Evolutionary conservation across 805 yeast genomes (phyloP), one percentile per base, ranked within the genome.

Genomic region (Citeromyces matritensis): DNA sequence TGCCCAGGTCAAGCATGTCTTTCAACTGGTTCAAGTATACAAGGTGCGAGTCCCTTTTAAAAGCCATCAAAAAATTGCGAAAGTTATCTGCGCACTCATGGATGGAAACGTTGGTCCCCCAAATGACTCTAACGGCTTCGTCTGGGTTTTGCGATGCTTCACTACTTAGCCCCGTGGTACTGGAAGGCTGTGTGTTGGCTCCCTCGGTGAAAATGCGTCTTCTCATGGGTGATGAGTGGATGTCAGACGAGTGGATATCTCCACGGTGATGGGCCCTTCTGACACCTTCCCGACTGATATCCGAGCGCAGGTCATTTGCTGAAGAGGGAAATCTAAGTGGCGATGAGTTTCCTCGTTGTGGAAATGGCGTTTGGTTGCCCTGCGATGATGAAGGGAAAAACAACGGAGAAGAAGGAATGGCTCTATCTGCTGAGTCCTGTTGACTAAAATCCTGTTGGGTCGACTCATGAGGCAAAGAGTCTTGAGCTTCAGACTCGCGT

Each of bases 31-130:
- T 72, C 33, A 82, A 73, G 49, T 91, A 91, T 43, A 70, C 75
- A 12, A 78, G 51, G 30, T 70, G 74, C 43, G 82, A 83, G 43
- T 83, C 95, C 55, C 67, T 58, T 49, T 84, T 81, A 62, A 85
- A 91, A 15, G 78, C 70, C 76, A 80, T 75, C 43, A 91, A 57
- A 42, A 91, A 91, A 39, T 75, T 75, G 40, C 93, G 65, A 57
- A 91, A 88, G 31, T 69, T 65, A 41, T 73, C 78, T 25, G 81
- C 68, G 42, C 91, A 77, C 47, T 91, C 95, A 46, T 74, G 82
- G 46, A 91, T 86, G 30, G 93, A 79, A 17, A 91, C 95, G 48
- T 88, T 85, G 1, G 98, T 91, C 55, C 98, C 98, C 98, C 98
- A 91, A 46, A 91, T 88, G 33, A 91, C 94, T 45, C 93, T 69